Conservation (phyloP, 805 yeast genomes). For the Spencermartinsiella europaea region DNA sequence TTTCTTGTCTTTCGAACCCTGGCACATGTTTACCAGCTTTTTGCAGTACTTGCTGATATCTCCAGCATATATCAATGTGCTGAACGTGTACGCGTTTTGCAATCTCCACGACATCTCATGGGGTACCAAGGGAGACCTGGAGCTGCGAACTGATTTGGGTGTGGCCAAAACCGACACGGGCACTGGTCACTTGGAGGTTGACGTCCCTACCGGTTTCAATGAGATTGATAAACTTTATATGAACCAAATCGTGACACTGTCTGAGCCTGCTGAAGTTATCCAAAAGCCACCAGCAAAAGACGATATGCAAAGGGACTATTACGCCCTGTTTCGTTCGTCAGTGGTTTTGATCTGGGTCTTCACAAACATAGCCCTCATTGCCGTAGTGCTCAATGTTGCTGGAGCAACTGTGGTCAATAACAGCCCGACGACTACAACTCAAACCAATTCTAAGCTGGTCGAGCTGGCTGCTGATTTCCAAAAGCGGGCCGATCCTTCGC, state of each 20-base stretch:
- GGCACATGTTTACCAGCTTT: slow-evolving; percentile 87
- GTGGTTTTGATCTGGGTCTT: slow-evolving; percentile 89
- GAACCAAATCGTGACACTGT: slow-evolving; percentile 56
- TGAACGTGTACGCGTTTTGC: slow-evolving; percentile 93
- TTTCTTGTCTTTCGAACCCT: slow-evolving; percentile 78
- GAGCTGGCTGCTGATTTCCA: neutral
- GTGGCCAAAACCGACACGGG: slow-evolving; percentile 62
- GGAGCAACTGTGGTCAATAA: slow-evolving; percentile 48
- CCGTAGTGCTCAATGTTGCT: slow-evolving; percentile 78
- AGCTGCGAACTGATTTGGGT: slow-evolving; percentile 65
- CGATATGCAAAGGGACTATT: slow-evolving; percentile 70
- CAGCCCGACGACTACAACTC: slow-evolving; percentile 21
- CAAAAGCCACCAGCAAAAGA: slow-evolving; percentile 33
- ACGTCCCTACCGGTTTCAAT: slow-evolving; percentile 59
- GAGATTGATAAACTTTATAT: slow-evolving; percentile 75
- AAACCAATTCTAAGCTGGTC: slow-evolving; percentile 7
- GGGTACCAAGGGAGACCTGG: slow-evolving; percentile 90
- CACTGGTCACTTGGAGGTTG: slow-evolving; percentile 56
- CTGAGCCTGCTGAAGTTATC: slow-evolving; percentile 31
- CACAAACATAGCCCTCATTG: slow-evolving; percentile 75
- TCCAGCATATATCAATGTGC: slow-evolving; percentile 86
- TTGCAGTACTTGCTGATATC: slow-evolving; percentile 75
- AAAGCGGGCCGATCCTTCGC: slow-evolving; percentile 4
- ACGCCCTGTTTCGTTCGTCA: slow-evolving; percentile 82
- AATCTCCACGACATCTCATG: slow-evolving; percentile 94